phyloP scores from a whole-genome alignment of 2,329 filamentous ascomycete species.

The Alternaria solani region DNA sequence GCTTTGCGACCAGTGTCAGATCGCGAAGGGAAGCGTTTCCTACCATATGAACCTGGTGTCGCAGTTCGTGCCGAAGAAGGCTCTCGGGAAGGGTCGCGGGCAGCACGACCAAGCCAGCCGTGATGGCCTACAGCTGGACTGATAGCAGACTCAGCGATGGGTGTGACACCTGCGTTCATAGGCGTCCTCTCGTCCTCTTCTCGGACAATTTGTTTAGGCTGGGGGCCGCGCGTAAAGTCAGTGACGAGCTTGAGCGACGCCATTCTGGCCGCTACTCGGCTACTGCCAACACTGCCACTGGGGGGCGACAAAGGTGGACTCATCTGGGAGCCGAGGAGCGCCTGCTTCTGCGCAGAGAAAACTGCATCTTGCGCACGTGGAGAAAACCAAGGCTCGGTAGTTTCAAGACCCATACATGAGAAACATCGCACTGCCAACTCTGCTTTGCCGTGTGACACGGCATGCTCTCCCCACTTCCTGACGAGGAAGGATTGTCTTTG shows the following conservation, averaged over 20 bases:
- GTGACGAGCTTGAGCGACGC: conserved; percentile 92
- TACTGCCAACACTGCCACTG: conserved; percentile 56
- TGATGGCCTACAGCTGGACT: conserved; percentile 68
- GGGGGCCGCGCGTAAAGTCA: conserved; percentile 68
- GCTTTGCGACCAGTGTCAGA: conserved; percentile 42
- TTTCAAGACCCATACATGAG: conserved; percentile 86
- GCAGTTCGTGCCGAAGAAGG: conserved; percentile 60
- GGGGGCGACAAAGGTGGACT: conserved; percentile 80
- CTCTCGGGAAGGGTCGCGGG: conserved; percentile 49
- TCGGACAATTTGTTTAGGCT: conserved; percentile 70
- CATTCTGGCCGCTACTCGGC: conserved; percentile 73
- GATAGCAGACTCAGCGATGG: conserved; percentile 74
- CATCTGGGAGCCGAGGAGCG: conserved; percentile 62
- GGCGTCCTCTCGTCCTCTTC: conserved; percentile 73
- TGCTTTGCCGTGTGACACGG: conserved; percentile 84
- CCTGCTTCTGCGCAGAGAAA: conserved; percentile 63
- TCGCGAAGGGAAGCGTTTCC: conserved; percentile 68
- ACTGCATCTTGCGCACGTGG: conserved; percentile 74
- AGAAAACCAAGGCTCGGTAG: conserved; percentile 86
- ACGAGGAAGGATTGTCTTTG: conserved; percentile 87
- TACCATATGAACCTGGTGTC: conserved; percentile 70
- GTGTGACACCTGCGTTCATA: conserved; percentile 81
- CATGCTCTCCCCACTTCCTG: conserved; percentile 93
- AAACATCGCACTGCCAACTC: conserved; percentile 93
- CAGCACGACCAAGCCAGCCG: conserved; percentile 50